Evolutionary conservation across 352 stramenopile genomes (phyloP).

Genomic region (Pelagophyceae sp.): DNA sequence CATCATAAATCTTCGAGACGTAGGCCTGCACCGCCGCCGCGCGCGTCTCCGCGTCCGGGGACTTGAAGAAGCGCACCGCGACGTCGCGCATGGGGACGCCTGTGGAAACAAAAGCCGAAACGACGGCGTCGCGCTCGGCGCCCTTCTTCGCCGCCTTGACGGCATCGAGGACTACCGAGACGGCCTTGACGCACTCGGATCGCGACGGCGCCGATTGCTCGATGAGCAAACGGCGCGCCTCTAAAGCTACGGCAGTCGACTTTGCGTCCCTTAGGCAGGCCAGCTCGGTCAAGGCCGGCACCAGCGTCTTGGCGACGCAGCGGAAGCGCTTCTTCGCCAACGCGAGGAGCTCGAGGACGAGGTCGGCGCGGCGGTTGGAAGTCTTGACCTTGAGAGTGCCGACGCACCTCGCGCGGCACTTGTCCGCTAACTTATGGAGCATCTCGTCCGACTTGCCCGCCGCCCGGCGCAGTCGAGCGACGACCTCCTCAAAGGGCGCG

Average conservation of each 20-base stretch:
- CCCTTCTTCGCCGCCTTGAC: not conserved
- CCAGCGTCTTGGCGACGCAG: not conserved
- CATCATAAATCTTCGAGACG: constrained; percentile 60
- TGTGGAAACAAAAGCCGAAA: constrained; percentile 46
- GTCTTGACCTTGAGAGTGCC: constrained; percentile 35
- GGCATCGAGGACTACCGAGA: constrained; percentile 21
- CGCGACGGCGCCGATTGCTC: constrained; percentile 77
- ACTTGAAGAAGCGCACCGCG: constrained; percentile 43
- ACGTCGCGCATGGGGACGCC: constrained; percentile 58
- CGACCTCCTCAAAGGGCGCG: constrained; percentile 54
- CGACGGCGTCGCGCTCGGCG: not conserved
- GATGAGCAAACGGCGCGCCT: constrained; percentile 76
- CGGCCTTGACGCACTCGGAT: constrained; percentile 25
- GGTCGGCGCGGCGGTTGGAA: constrained; percentile 66
- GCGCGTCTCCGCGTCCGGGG: constrained; percentile 48
- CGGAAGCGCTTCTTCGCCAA: constrained; percentile 46
- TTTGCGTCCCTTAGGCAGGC: constrained; percentile 62
- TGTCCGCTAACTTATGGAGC: not conserved
- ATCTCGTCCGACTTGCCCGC: not conserved
- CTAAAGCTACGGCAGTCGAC: constrained; percentile 72
- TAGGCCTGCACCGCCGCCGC: constrained; percentile 64
- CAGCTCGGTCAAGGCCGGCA: constrained; percentile 61
- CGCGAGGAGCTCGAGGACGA: constrained; percentile 59
- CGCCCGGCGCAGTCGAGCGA: constrained; percentile 56
- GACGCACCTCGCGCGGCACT: not conserved